Evolutionary conservation across 345 rosid genomes (phyloP).

Genomic region (Salix brachista): DNA sequence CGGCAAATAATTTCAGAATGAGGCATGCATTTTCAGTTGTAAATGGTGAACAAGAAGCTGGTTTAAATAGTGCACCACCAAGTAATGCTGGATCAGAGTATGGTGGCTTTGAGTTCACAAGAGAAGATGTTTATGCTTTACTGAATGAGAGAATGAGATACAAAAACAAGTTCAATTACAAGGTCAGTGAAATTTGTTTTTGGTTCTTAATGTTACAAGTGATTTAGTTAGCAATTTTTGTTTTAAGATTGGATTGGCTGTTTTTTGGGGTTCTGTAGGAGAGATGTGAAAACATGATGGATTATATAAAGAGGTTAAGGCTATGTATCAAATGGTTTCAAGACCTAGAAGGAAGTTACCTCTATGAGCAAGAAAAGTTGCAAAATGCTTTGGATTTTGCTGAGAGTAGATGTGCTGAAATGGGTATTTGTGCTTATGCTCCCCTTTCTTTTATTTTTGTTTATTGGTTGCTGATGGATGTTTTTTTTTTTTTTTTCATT

Average conservation of each 20-base stretch:
- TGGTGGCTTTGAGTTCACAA: constrained; percentile 44
- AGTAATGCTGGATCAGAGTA: constrained; percentile 47
- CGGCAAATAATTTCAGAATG: constrained; percentile 25
- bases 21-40: constrained; percentile 34
- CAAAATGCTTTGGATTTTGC: constrained; percentile 57
- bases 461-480: constrained; percentile 1
- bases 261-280: constrained; percentile 48
- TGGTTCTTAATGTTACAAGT: background rate
- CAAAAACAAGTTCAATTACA: constrained; percentile 65
- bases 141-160: constrained; percentile 34
- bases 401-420: constrained; percentile 72
- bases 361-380: constrained; percentile 78
- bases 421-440: constrained; percentile 46
- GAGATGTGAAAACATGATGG: constrained; percentile 92
- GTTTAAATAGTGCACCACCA: constrained; percentile 28
- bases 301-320: constrained; percentile 83
- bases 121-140: constrained; percentile 40
- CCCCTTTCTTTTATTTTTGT: background rate
- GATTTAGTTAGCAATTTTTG: constrained; percentile 4
- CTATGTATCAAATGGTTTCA: constrained; percentile 96
- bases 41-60: constrained; percentile 32
- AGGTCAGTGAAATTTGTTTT: constrained; percentile 39
- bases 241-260: constrained; percentile 17
- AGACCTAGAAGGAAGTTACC: constrained; percentile 79
- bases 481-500: constrained; percentile 16